phyloP scores from a whole-genome alignment of 2,329 filamentous ascomycete genomes.

The Diaporthe sp. region DNA sequence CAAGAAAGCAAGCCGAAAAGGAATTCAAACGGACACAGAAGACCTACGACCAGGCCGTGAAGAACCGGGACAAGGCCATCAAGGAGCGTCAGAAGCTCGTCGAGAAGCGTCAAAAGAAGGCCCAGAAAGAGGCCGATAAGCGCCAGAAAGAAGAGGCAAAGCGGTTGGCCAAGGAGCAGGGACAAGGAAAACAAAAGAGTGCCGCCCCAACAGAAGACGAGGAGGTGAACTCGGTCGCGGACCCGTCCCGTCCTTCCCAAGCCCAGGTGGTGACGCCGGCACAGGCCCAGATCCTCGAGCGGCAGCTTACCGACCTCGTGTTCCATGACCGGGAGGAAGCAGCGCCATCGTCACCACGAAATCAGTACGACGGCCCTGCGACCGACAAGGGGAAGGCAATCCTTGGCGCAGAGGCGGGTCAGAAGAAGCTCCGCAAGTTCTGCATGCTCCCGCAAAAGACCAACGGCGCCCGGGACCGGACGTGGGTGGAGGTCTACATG shows the following conservation, averaged over 20 bases:
- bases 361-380: not conserved
- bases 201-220: not conserved
- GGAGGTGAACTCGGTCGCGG: not conserved
- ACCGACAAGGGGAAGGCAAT: slow-evolving; percentile 53
- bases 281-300: slow-evolving; percentile 36
- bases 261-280: slow-evolving; percentile 32
- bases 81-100: slow-evolving; percentile 73
- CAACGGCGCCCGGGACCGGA: slow-evolving; percentile 72
- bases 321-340: slow-evolving; percentile 25
- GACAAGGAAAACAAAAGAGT: slow-evolving; percentile 35
- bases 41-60: slow-evolving; percentile 75
- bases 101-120: slow-evolving; percentile 66
- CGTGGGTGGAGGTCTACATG: slow-evolving; percentile 88
- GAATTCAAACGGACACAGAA: slow-evolving; percentile 75
- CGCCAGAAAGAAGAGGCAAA: slow-evolving; percentile 41
- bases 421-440: slow-evolving; percentile 78
- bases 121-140: slow-evolving; percentile 54
- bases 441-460: slow-evolving; percentile 76
- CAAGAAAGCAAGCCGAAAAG: slow-evolving; percentile 78
- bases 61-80: slow-evolving; percentile 75
- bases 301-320: slow-evolving; percentile 40
- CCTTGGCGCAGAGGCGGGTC: slow-evolving; percentile 22
- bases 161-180: slow-evolving; percentile 47
- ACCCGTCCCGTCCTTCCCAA: slow-evolving; percentile 10
- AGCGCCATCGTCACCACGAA: slow-evolving; percentile 15